A percentile compares a stretch with the other conserved stretches of the same genome.
Conservation (phyloP, 179 eudicot species). For the Silene vulgaris region DNA sequence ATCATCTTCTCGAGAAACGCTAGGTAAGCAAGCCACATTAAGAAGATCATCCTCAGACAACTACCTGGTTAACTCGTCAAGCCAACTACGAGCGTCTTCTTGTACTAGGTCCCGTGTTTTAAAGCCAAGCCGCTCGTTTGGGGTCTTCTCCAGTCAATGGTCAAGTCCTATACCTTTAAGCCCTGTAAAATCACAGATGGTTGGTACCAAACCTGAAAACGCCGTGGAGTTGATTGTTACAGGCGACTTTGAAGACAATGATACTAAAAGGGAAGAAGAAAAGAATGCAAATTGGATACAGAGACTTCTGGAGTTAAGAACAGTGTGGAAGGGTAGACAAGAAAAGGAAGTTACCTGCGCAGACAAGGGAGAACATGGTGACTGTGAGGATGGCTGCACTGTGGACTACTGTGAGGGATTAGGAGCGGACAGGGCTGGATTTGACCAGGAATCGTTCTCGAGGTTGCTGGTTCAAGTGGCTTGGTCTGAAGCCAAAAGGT, state of each 20-base stretch:
- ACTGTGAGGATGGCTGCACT: slow-evolving; percentile 40
- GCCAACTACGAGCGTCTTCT: slow-evolving; percentile 34
- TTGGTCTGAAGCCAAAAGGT: slow-evolving; percentile 57
- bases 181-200: too few species aligned
- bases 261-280: slow-evolving; percentile 17
- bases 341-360: slow-evolving; percentile 24
- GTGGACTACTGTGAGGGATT: slow-evolving; percentile 36
- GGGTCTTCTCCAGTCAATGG: slow-evolving; percentile 40
- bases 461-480: slow-evolving; percentile 45
- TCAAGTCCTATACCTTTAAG: slow-evolving; percentile 32
- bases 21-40: slow-evolving; percentile 31
- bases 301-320: slow-evolving; percentile 52
- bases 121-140: slow-evolving; percentile 40
- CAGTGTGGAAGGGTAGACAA: slow-evolving; percentile 44
- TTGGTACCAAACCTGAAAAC: slow-evolving; percentile 20
- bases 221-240: slow-evolving; percentile 20
- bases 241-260: slow-evolving; percentile 11
- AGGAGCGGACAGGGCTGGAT: not conserved
- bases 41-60: slow-evolving; percentile 54
- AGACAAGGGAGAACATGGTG: slow-evolving; percentile 22
- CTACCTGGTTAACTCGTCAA: slow-evolving; percentile 37
- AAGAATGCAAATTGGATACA: slow-evolving; percentile 55
- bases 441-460: slow-evolving; percentile 45
- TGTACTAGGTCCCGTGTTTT: slow-evolving; percentile 27
- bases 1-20: slow-evolving; percentile 36